Base-by-base conservation (phyloP, 2,329 filamentous ascomycete species). In the Arthrocladium fulminans region DNA sequence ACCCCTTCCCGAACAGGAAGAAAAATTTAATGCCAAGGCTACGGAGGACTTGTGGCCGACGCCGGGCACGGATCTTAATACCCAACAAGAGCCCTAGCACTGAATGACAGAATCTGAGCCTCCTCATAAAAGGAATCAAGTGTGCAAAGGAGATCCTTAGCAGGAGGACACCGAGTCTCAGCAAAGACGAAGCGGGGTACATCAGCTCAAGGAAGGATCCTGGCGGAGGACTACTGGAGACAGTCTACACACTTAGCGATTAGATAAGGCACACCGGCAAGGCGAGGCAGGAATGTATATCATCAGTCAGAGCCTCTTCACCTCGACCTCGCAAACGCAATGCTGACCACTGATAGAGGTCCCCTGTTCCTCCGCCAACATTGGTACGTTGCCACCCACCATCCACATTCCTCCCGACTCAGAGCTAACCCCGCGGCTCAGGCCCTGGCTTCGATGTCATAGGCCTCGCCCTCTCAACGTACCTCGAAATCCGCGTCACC, bases 361-460 rank as follows among this genome's bases (percentile, higher is more conserved):
- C 6, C 90, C 90, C 56, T 94, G 87, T 72, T 97, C 90, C 52
- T 96, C 89, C 53, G 90, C 90, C 71, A 97, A 97, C 74, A 96
- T 97, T 64, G 90, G 75, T 72, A 63, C 50, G 55, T 51, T 24
- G 32, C 41, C 50, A 34, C 43, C 23, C 9, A 20, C 15, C 17
- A 27, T 29, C 24, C 30, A 40, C 20, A 17, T 7, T 25, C 3
- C 17, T 10, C 15, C 15, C 41, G 10, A 19, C 17, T 23, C n/a
- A 12, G 22, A 43, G n/a, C 13, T n/a, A 25, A 13, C 23, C 17
- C 8, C 23, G n/a, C n/a, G n/a, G n/a, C 20, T 15, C 24, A 52
- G 51, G 88, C 58, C 90, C 90, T 42, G 90, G 90, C 51, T 98
- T 97, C 75, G 90, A 98, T 73, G 90, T 96, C 60, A 95, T 97